phyloP scores from a whole-genome alignment of 331 rosid genomes.

The Pyrus hybrid region DNA sequence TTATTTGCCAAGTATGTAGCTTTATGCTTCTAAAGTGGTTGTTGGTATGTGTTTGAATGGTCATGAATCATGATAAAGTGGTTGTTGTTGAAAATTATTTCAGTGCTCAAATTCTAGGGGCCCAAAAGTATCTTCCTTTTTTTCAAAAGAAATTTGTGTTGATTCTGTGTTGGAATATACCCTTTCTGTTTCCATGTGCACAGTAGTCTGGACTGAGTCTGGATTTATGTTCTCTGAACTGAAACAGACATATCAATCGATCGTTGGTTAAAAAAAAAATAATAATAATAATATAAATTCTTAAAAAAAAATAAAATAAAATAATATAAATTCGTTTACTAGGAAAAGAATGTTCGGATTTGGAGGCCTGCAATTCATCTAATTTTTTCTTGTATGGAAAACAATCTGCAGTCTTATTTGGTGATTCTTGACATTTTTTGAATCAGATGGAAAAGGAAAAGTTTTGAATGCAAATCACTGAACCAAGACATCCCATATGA shows the following conservation, averaged over 20 bases:
- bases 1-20: neutral
- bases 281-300: neutral
- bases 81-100: neutral
- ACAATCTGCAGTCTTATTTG: neutral
- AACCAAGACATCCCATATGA: neutral
- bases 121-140: neutral
- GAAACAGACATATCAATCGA: neutral
- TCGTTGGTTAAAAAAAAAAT: neutral
- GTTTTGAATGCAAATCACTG: neutral
- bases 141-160: neutral
- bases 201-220: neutral
- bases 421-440: neutral
- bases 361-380: conserved; percentile 3
- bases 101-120: neutral
- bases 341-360: neutral
- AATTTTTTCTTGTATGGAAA: conserved; percentile 2
- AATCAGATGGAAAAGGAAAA: neutral
- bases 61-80: neutral
- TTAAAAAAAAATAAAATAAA: neutral
- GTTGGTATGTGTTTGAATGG: neutral
- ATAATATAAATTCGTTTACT: neutral
- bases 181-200: neutral
- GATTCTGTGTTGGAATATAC: neutral
- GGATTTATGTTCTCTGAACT: neutral
- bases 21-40: neutral